Conservation (phyloP, 768 basidiomycete genomes). For the Mycena vitilis region DNA sequence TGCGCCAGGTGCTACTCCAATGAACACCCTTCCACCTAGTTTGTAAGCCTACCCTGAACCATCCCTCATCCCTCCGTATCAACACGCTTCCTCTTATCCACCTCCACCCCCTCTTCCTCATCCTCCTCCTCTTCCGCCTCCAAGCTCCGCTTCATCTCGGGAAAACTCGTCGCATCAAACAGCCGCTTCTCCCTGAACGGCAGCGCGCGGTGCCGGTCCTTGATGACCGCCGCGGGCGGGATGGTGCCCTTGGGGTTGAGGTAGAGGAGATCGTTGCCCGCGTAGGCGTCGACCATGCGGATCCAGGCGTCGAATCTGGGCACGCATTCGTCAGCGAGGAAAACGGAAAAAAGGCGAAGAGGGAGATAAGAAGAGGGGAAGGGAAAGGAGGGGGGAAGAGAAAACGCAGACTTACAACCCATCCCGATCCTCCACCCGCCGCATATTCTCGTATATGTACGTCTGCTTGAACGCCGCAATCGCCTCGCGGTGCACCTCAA, state of each 20-base stretch:
- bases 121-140: conserved; percentile 38
- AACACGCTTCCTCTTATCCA: conserved; percentile 57
- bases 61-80: conserved; percentile 63
- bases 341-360: neutral
- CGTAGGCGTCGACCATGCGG: conserved; percentile 77
- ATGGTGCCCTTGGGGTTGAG: conserved; percentile 83
- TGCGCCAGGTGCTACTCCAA: no score
- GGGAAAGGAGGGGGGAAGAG: conserved; percentile 3
- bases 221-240: conserved; percentile 75
- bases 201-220: conserved; percentile 54
- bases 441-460: conserved; percentile 89
- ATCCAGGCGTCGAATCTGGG: conserved; percentile 88
- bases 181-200: conserved; percentile 77
- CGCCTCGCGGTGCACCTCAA: conserved; percentile 69
- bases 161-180: conserved; percentile 74
- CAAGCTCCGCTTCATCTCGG: conserved; percentile 30
- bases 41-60: no score
- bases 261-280: conserved; percentile 82
- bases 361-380: conserved; percentile 7
- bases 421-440: conserved; percentile 81
- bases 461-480: conserved; percentile 88
- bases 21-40: neutral
- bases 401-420: conserved; percentile 72
- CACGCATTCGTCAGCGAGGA: neutral
- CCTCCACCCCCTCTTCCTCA: conserved; percentile 42